These are phyloP conservation scores for Malus orientalis DNA, from an alignment of 306 rosid genomes.

Conservation along the genomic window DNA sequence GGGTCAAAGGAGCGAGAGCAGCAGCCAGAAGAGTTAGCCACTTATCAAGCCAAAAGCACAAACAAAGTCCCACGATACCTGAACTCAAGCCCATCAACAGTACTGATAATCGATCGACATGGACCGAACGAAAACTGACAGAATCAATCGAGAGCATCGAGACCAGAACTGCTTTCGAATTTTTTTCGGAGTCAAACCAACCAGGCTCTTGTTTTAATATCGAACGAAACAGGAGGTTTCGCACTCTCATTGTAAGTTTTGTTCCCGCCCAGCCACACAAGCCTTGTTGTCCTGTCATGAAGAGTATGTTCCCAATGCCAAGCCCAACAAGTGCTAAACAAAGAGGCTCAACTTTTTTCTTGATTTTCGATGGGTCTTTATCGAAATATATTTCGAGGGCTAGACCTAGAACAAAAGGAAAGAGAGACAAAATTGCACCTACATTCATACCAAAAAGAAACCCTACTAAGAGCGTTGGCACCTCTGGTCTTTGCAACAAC, in stretches of 20 bases:
- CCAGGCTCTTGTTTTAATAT: slow-evolving; percentile 88
- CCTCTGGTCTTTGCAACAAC: slow-evolving; percentile 68
- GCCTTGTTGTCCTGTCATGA: slow-evolving; percentile 92
- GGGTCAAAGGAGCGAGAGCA: slow-evolving; percentile 78
- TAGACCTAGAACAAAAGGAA: slow-evolving; percentile 58
- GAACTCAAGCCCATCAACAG: slow-evolving; percentile 83
- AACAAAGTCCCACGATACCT: slow-evolving; percentile 66
- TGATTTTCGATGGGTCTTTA: slow-evolving; percentile 27
- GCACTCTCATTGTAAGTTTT: slow-evolving; percentile 71
- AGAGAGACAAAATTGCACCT: slow-evolving; percentile 70
- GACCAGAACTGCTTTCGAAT: slow-evolving; percentile 64
- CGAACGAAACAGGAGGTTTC: slow-evolving; percentile 65
- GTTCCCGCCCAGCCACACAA: slow-evolving; percentile 92
- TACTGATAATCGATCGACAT: slow-evolving; percentile 76
- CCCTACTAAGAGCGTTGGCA: slow-evolving; percentile 44
- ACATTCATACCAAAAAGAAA: slow-evolving; percentile 63
- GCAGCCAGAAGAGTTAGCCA: slow-evolving; percentile 60
- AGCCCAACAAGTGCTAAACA: slow-evolving; percentile 65
- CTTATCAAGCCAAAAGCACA: slow-evolving; percentile 45
- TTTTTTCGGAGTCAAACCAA: slow-evolving; percentile 85
- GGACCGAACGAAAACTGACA: slow-evolving; percentile 57
- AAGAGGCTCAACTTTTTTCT: slow-evolving; percentile 37
- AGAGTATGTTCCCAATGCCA: slow-evolving; percentile 66
- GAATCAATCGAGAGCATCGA: slow-evolving; percentile 69
- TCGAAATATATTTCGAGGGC: slow-evolving; percentile 57